phyloP scores from a whole-genome alignment of 352 stramenopile genomes.

The Discostella stelligera region DNA sequence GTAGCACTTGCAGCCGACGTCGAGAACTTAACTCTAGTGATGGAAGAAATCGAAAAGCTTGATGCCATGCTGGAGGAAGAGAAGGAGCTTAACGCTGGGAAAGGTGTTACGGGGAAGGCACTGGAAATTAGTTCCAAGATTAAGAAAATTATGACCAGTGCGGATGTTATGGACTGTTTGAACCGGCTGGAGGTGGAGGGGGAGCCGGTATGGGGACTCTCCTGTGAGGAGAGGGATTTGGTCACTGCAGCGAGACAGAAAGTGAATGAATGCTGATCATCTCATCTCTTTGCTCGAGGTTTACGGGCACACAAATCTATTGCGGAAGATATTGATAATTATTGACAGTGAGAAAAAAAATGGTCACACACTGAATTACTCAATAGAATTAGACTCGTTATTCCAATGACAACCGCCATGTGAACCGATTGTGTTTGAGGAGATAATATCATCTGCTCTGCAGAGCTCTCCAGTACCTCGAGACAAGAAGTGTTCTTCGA shows the following conservation, averaged over 20 bases:
- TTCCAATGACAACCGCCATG: no score
- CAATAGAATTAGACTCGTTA: no score
- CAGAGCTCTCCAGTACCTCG: no score
- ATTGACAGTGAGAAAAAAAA: no score
- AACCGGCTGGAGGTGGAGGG: slow-evolving; percentile 65
- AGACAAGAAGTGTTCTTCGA: no score
- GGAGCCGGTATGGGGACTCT: slow-evolving; percentile 65
- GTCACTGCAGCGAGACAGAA: slow-evolving; percentile 61
- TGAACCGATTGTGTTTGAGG: no score
- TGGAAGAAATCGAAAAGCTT: slow-evolving; percentile 57
- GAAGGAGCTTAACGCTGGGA: slow-evolving; percentile 16
- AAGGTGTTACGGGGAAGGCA: slow-evolving; percentile 35
- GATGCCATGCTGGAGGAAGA: slow-evolving; percentile 54
- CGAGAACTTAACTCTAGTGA: slow-evolving; percentile 51
- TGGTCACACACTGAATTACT: no score
- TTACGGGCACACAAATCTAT: no score
- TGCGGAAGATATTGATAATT: no score
- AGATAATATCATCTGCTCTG: no score
- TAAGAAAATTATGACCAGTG: slow-evolving; percentile 66
- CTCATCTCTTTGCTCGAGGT: no score
- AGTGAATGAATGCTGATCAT: slow-evolving; percentile 57
- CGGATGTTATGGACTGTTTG: slow-evolving; percentile 55
- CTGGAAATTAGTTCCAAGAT: slow-evolving; percentile 57
- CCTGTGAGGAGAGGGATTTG: slow-evolving; percentile 58
- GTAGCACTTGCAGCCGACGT: slow-evolving; percentile 56